Evolutionary conservation across 2,329 filamentous ascomycete species (phyloP).

Genomic region (Fusarium caatingaense): DNA sequence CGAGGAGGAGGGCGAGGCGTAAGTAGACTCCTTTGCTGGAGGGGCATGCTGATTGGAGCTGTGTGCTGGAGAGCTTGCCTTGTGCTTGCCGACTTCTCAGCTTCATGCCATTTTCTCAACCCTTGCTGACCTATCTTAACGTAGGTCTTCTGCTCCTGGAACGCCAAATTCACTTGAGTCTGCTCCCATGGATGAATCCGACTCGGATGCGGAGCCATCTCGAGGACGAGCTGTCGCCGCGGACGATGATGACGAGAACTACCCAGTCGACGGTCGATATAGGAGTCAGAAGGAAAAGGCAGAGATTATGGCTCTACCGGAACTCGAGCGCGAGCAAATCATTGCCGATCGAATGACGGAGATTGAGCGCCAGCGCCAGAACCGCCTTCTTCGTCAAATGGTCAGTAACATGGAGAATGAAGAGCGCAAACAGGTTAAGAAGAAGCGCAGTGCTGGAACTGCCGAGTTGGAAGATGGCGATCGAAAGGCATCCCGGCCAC

Average conservation of each 20-base stretch:
- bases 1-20: slow-evolving; percentile 73
- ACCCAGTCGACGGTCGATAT: slow-evolving; percentile 90
- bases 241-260: slow-evolving; percentile 72
- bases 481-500: slow-evolving; percentile 78
- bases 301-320: slow-evolving; percentile 85
- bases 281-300: slow-evolving; percentile 78
- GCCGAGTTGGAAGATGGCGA: slow-evolving; percentile 81
- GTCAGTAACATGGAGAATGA: slow-evolving; percentile 74
- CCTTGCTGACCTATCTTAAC: slow-evolving; percentile 26
- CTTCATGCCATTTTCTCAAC: background rate
- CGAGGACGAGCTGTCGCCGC: slow-evolving; percentile 56
- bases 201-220: slow-evolving; percentile 68
- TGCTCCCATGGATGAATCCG: slow-evolving; percentile 89
- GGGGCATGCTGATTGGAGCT: background rate
- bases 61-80: background rate
- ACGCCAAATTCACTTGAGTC: slow-evolving; percentile 82
- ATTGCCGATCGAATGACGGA: slow-evolving; percentile 88
- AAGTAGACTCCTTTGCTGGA: slow-evolving; percentile 44
- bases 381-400: slow-evolving; percentile 82
- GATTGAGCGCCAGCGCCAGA: slow-evolving; percentile 84
- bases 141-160: slow-evolving; percentile 75
- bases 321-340: slow-evolving; percentile 90
- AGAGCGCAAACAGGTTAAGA: slow-evolving; percentile 64
- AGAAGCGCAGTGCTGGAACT: slow-evolving; percentile 81
- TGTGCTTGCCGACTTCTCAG: background rate